Percentiles rank a stretch among this genome's conserved stretches.
phyloP scores from a whole-genome alignment of 2,329 filamentous ascomycete genomes.

The Remersonia thermophila region DNA sequence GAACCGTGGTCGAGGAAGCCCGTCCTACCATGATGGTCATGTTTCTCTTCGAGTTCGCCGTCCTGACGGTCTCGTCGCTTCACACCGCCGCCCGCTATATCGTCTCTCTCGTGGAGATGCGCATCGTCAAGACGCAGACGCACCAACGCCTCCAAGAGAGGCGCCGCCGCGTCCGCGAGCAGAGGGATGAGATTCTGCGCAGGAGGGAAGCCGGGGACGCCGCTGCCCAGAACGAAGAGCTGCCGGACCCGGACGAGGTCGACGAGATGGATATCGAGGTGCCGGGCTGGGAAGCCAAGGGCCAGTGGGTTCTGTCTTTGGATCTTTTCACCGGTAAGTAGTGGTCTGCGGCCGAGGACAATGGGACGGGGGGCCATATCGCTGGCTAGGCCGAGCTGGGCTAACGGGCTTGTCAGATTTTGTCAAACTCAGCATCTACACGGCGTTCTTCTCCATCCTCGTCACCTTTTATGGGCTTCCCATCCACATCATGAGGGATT shows the following conservation, averaged over 20 bases:
- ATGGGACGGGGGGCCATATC: too few species aligned
- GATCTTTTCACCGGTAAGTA: constrained; percentile 66
- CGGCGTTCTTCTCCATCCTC: constrained; percentile 85
- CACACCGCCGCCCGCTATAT: constrained; percentile 70
- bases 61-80: constrained; percentile 66
- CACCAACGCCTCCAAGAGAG: constrained; percentile 54
- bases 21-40: constrained; percentile 99
- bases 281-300: constrained; percentile 91
- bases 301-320: constrained; percentile 79
- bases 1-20: constrained; percentile 73
- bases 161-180: constrained; percentile 52
- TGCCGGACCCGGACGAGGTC: constrained; percentile 54
- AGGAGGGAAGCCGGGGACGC: constrained; percentile 35
- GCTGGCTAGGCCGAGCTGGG: too few species aligned
- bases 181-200: constrained; percentile 39
- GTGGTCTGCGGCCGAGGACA: too few species aligned
- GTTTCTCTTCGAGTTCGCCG: constrained; percentile 96
- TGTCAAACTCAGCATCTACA: constrained; percentile 78
- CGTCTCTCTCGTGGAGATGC: constrained; percentile 65
- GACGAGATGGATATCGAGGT: constrained; percentile 93
- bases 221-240: constrained; percentile 33
- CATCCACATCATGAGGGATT: constrained; percentile 90
- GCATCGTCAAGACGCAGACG: constrained; percentile 64
- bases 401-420: constrained; percentile 49
- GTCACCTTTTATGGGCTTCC: constrained; percentile 90